Base-by-base conservation (phyloP, 148 eudicot species). In the Vaccinium myrtillus region DNA sequence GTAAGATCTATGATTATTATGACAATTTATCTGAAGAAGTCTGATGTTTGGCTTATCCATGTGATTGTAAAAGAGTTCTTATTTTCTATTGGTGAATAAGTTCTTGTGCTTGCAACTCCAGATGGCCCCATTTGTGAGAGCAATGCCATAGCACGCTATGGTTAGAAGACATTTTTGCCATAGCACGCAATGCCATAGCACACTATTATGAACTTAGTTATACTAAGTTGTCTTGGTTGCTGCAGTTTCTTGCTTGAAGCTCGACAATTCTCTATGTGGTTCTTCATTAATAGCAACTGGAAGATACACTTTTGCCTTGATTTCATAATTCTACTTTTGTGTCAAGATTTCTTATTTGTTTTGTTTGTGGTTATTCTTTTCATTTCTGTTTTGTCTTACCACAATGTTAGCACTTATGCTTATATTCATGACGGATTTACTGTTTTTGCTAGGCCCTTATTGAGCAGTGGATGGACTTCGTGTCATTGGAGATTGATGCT, bases 401-500 rank as follows among this genome's bases (percentile, higher is more conserved):
- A 6, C 12, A 46, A 21, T 81, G 6, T 71, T 51, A 36, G 61
- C 32, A n/a, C 53, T 51, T 21, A 6, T 19, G 30, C 56, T 43
- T 56, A 8, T 83, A 48, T 5, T 58, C 14, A 23, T 74, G 39
- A 30, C 27, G 2, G 21, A 56, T n/a, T 86, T 36, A 46, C 15
- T 74, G 39, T n/a, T 48, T 74, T 94, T 81, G 16, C 12, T 75
- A 93, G 94, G 95, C 87, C 54, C 93, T 46, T 36, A 83, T 93
- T 39, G 95, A 93, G 77, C 95, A 91, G 51, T 91, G 95, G 95
- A 91, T 89, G 85, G 95, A 93, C 84, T 93, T 91, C 86, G 82
- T 94, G 7, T 77, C 95, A 81, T 46, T 87, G 77, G 95, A 91
- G 89, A 85, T 91, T 73, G 94, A 93, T 88, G 78, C 87, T 61